Conservation (phyloP, 1,139 yeast genomes). For the Geotrichum candidum region DNA sequence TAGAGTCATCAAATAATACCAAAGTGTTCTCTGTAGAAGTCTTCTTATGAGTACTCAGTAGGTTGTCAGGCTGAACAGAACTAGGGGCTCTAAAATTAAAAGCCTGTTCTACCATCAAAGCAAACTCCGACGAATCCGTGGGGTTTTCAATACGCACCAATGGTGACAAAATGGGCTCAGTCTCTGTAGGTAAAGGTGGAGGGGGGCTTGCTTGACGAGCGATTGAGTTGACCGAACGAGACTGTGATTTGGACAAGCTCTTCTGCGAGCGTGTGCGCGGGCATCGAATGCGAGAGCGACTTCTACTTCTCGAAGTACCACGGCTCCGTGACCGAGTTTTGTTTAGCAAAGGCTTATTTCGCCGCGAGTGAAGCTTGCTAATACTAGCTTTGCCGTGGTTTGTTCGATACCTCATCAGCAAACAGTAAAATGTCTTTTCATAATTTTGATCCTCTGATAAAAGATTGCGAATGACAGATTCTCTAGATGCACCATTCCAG, state of each 20-base stretch:
- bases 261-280: not conserved
- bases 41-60: not conserved
- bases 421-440: constrained; percentile 83
- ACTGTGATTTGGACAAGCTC: not conserved
- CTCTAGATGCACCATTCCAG: constrained; percentile 80
- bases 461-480: constrained; percentile 53
- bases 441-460: constrained; percentile 58
- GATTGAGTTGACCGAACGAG: not conserved
- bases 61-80: not conserved
- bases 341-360: not conserved
- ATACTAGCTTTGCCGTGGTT: constrained; percentile 45
- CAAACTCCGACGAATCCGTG: constrained; percentile 15
- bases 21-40: not conserved
- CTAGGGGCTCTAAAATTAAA: constrained; percentile 10
- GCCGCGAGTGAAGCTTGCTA: not conserved
- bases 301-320: constrained; percentile 6
- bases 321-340: constrained; percentile 6
- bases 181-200: constrained; percentile 15
- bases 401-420: constrained; percentile 75
- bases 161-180: not conserved
- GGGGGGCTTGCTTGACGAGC: constrained; percentile 5
- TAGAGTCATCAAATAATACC: not conserved
- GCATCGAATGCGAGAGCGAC: constrained; percentile 5
- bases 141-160: not conserved
- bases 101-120: constrained; percentile 17